Base-by-base conservation (phyloP, 768 basidiomycete genomes). In the Psilocybe subaeruginosa region DNA sequence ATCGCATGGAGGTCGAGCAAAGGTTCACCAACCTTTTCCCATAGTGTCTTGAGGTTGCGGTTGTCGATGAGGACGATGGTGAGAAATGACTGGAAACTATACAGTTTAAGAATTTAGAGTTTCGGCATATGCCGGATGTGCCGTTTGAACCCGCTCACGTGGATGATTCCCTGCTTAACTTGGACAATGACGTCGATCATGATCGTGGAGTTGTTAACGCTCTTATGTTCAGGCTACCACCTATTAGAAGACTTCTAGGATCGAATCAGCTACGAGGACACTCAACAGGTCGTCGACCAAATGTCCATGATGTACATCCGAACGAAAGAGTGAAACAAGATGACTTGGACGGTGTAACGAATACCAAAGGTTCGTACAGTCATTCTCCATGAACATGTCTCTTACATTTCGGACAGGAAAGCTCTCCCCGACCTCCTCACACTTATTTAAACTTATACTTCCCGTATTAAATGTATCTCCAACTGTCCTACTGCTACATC, bases 401-500 rank as follows among this genome's bases (percentile, higher is more conserved):
- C 17, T 12, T 9, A 27, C 23, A 48, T 12, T 41, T 27, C 47
- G 33, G n/a, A 47, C 27, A 83, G 88, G 88, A 19, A 87, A 86
- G 73, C 74, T 89, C 2, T 77, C 81, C 1, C 83, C 87, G 2
- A 90, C 88, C 1, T 78, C 82, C 0, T 85, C 85, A 0, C 88
- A 88, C 66, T 73, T 90, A 16, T 86, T 89, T 78, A 89, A 88
- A 69, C 75, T 89, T 7, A 81, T 88, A 33, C 71, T 89, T 0
- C 87, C 89, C 0, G 33, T 33, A 8, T 37, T 55, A 5, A 19
- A 56, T 37, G 47, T 60, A 59, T 71, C 74, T 48, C 77, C 86
- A 69, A 67, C 83, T 65, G 85, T 89, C 4, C 82, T 89, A 61
- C 81, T 90, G 5, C 77, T 90, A 0, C 89, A 90, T 61, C 88